Percentiles rank a stretch among this genome's conserved stretches.
Conservation (phyloP, 306 rosid genomes). For the Trichosanthes truncata region DNA sequence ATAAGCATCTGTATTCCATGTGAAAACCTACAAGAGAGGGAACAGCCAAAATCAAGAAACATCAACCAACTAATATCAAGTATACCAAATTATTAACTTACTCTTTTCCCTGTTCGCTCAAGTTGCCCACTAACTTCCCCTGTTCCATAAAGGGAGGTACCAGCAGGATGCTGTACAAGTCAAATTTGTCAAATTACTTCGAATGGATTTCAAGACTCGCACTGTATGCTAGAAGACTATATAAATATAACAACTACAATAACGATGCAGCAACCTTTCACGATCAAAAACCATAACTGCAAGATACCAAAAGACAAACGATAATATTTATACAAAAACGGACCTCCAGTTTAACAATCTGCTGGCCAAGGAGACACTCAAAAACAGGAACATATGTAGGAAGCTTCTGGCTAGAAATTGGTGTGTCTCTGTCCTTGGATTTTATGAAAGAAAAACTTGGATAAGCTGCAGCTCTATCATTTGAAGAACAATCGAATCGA, state of each 20-base stretch:
- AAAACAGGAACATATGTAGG: conserved; percentile 53
- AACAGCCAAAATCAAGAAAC: not conserved
- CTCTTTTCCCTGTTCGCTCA: conserved; percentile 84
- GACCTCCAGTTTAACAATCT: conserved; percentile 70
- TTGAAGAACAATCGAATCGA: conserved; percentile 73
- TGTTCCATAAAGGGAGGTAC: conserved; percentile 79
- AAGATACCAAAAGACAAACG: not conserved
- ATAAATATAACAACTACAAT: not conserved
- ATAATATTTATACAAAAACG: conserved; percentile 12
- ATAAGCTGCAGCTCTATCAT: conserved; percentile 50
- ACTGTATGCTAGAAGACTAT: not conserved
- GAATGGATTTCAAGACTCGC: not conserved
- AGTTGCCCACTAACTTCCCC: conserved; percentile 91
- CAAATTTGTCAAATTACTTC: not conserved
- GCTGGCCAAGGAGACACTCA: conserved; percentile 48
- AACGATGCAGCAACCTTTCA: not conserved
- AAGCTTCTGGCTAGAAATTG: conserved; percentile 30
- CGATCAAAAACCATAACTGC: not conserved
- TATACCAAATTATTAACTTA: conserved; percentile 19
- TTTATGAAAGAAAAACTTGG: conserved; percentile 69
- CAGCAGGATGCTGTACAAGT: conserved; percentile 53
- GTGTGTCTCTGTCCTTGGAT: conserved; percentile 46
- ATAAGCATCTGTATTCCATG: conserved; percentile 85
- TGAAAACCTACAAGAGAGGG: conserved; percentile 41
- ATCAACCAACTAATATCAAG: not conserved